A percentile compares a stretch with the other conserved stretches of the same genome.
These are phyloP conservation scores for Mucuna pruriens DNA, from an alignment of 306 rosid genomes.

Conservation along the genomic window DNA sequence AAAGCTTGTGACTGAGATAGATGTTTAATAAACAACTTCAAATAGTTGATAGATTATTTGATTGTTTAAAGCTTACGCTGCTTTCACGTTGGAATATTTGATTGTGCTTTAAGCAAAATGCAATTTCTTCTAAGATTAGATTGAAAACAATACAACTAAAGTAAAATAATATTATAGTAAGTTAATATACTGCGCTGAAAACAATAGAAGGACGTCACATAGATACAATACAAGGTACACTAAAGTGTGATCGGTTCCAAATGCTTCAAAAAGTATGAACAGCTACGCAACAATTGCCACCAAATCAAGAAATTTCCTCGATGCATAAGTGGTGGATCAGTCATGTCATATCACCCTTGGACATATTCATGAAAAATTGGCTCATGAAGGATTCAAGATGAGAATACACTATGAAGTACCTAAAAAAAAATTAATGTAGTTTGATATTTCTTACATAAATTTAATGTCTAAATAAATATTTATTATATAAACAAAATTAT, in stretches of 20 bases:
- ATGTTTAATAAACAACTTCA: neutral
- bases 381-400: neutral
- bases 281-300: neutral
- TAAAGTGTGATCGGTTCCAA: neutral
- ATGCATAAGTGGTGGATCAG: neutral
- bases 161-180: conserved; percentile 28
- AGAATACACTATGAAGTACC: neutral
- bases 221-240: neutral
- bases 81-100: conserved; percentile 47
- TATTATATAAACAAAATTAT: too few species aligned
- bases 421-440: neutral
- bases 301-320: conserved; percentile 10
- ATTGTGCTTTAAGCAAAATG: conserved; percentile 53
- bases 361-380: neutral
- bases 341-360: neutral
- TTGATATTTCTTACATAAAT: neutral
- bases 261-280: neutral
- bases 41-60: neutral
- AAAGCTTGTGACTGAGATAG: conserved; percentile 4
- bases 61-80: conserved; percentile 17
- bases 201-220: conserved; percentile 26
- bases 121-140: conserved; percentile 39
- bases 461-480: too few species aligned
- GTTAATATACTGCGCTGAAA: conserved; percentile 23
- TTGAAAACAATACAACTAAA: conserved; percentile 34